Base-by-base conservation (phyloP, 108 stramenopile species). In the Discostella pseudostelligera region DNA sequence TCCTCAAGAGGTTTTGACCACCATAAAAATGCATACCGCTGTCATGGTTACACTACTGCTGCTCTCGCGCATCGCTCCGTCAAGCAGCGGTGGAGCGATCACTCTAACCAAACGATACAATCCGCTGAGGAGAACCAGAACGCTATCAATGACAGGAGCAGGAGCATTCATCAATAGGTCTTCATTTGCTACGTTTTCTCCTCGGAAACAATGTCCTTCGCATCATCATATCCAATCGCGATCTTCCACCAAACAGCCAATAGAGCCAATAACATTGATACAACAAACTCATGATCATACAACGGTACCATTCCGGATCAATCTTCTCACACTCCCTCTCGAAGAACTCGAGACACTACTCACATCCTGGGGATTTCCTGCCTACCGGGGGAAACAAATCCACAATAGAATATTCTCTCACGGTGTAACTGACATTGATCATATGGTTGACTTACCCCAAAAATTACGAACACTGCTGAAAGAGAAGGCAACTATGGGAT, bases 401-500 rank as follows among this genome's bases (percentile, higher is more conserved):
- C 76, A 78, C 43, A 70, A 87, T 48, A 93, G 91, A 90, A 72
- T 97, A 49, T 90, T 81, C 47, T 62, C 73, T 20, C 81, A 90
- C 39, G 96, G 96, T 3, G 78, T 89, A 42, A 79, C 58, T 5
- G 68, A 84, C 51, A 79, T 96, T 32, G 70, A 81, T 16, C 76
- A 89, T 16, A 98, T 98, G 97, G 53, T 64, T 22, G 89, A 95
- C 65, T 61, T 98, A 19, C 97, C 97, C 8, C 80, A 84, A 55
- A 63, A 60, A 14, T 70, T 96, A 3, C 77, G 91, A 36, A 14
- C 44, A 21, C 36, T 80, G n/a, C 74, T 98, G 50, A 55, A 76
- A 5, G 69, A 81, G 43, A 67, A 70, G 28, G 75, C 88, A 7
- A 71, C 79, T 6, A 47, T 86, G n/a, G 87, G 87, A 16, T 59